Percentiles rank a stretch among this genome's conserved stretches.
These are phyloP conservation scores for Medicago truncatula DNA, from an alignment of 306 rosid genomes.

Conservation along the genomic window DNA sequence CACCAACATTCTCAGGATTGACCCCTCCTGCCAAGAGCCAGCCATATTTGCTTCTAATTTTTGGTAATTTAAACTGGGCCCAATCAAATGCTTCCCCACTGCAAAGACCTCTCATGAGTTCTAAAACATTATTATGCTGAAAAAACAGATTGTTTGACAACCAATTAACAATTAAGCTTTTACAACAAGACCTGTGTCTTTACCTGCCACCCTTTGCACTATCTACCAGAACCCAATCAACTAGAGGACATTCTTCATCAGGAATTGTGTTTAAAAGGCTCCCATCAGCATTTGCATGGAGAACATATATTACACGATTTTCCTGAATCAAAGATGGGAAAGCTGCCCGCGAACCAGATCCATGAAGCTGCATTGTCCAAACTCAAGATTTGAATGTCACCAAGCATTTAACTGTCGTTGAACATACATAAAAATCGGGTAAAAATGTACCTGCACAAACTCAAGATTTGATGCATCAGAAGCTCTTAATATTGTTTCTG, in stretches of 20 bases:
- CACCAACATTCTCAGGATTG: constrained; percentile 68
- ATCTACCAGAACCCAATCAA: constrained; percentile 90
- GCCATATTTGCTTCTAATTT: constrained; percentile 78
- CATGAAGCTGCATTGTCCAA: constrained; percentile 83
- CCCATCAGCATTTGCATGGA: constrained; percentile 82
- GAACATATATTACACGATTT: constrained; percentile 77
- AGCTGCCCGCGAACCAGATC: constrained; percentile 72
- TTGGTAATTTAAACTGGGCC: constrained; percentile 72
- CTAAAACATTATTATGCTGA: constrained; percentile 11
- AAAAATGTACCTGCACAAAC: constrained; percentile 69
- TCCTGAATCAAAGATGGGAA: constrained; percentile 61
- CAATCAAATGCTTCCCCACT: constrained; percentile 86
- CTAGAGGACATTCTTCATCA: constrained; percentile 65
- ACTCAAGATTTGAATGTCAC: constrained; percentile 13
- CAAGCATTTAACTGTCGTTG: constrained; percentile 31
- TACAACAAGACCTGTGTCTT: constrained; percentile 17
- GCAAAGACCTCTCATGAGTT: constrained; percentile 41
- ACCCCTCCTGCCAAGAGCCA: constrained; percentile 98
- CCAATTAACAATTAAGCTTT: constrained; percentile 9
- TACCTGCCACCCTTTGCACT: constrained; percentile 91
- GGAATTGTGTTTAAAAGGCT: constrained; percentile 66
- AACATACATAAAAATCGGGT: constrained; percentile 1
- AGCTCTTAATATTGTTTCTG: constrained; percentile 71
- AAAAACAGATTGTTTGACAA: constrained; percentile 11
- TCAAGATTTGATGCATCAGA: constrained; percentile 77